These are phyloP conservation scores for Nicotiana tabacum DNA, from an alignment of 257 asterid genomes.

Conservation along the genomic window DNA sequence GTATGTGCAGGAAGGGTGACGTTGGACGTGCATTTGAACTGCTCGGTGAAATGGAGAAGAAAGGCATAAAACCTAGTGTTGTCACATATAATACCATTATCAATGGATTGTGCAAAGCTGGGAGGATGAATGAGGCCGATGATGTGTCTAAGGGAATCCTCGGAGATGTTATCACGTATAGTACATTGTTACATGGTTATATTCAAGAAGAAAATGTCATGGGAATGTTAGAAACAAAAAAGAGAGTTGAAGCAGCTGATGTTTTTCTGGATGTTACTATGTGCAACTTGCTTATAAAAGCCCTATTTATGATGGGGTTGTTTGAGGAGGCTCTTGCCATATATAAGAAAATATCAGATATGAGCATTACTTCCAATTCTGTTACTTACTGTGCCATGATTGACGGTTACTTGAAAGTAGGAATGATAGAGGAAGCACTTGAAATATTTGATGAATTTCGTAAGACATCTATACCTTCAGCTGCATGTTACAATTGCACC, in stretches of 20 bases:
- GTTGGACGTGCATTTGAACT: slow-evolving; percentile 43
- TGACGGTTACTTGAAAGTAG: slow-evolving; percentile 65
- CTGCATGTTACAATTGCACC: slow-evolving; percentile 49
- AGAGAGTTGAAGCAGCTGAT: slow-evolving; percentile 50
- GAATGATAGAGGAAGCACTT: slow-evolving; percentile 64
- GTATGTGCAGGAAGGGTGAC: slow-evolving; percentile 61
- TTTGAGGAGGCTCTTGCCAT: slow-evolving; percentile 63
- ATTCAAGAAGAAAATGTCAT: slow-evolving; percentile 45
- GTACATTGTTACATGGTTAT: slow-evolving; percentile 67
- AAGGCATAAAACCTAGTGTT: slow-evolving; percentile 53
- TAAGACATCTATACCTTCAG: slow-evolving; percentile 39
- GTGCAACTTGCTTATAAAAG: slow-evolving; percentile 71
- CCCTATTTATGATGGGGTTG: slow-evolving; percentile 65
- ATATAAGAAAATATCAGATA: slow-evolving; percentile 42
- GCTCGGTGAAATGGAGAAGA: slow-evolving; percentile 67
- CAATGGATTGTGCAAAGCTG: slow-evolving; percentile 72
- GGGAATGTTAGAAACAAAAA: slow-evolving; percentile 51
- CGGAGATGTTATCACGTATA: slow-evolving; percentile 65
- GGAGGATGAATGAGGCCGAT: slow-evolving; percentile 68
- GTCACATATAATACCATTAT: slow-evolving; percentile 73
- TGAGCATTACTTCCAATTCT: slow-evolving; percentile 44
- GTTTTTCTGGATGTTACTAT: slow-evolving; percentile 48
- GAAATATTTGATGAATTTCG: slow-evolving; percentile 55
- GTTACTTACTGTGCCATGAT: slow-evolving; percentile 56
- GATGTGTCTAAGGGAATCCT: slow-evolving; percentile 48